Percentiles rank a stretch among this genome's conserved stretches.
Conservation (phyloP, 1,284 basidiomycete genomes). For the Ustilago trichophora region DNA sequence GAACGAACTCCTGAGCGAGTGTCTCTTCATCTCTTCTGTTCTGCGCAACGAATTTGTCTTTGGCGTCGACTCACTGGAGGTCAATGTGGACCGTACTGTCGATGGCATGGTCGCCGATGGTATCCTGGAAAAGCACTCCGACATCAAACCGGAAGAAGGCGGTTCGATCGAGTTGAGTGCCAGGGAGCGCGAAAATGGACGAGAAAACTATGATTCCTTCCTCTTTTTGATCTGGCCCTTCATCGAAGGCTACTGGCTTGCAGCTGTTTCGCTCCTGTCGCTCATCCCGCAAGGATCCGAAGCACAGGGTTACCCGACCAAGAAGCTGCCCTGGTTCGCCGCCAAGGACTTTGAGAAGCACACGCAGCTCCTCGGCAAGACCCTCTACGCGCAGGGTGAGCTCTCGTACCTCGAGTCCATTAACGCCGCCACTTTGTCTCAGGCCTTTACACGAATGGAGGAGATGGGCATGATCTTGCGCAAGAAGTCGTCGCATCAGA, state of each 20-base stretch:
- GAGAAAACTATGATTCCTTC: slow-evolving; percentile 64
- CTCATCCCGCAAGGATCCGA: slow-evolving; percentile 53
- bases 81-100: slow-evolving; percentile 61
- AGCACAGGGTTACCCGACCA: slow-evolving; percentile 18
- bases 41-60: slow-evolving; percentile 67
- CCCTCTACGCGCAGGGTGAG: slow-evolving; percentile 65
- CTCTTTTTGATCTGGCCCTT: slow-evolving; percentile 64
- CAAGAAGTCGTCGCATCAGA: slow-evolving; percentile 55
- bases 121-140: slow-evolving; percentile 28
- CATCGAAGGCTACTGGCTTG: slow-evolving; percentile 66
- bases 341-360: slow-evolving; percentile 65
- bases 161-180: slow-evolving; percentile 38
- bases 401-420: slow-evolving; percentile 66
- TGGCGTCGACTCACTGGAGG: slow-evolving; percentile 62
- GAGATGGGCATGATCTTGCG: slow-evolving; percentile 57
- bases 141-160: slow-evolving; percentile 34
- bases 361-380: slow-evolving; percentile 67
- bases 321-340: slow-evolving; percentile 62
- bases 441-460: slow-evolving; percentile 57
- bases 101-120: slow-evolving; percentile 42
- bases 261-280: slow-evolving; percentile 64
- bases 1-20: slow-evolving; percentile 51
- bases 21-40: slow-evolving; percentile 63
- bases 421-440: slow-evolving; percentile 56
- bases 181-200: slow-evolving; percentile 60